Evolutionary conservation across 2,329 filamentous ascomycete species (phyloP).

Genomic region (Aureobasidium zeae): DNA sequence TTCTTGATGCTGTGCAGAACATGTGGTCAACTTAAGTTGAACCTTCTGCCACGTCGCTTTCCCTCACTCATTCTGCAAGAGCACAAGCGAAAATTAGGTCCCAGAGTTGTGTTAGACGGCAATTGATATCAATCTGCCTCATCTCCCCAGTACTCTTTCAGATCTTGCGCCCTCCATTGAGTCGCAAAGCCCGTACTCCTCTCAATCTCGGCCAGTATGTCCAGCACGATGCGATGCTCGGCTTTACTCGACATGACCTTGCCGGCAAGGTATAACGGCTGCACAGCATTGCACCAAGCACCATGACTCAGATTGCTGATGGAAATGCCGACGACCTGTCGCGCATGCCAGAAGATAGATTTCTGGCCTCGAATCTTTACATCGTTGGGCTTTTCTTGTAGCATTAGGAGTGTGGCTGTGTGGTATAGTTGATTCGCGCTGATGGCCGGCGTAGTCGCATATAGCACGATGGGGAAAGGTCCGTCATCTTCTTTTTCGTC

Average conservation of each 20-base stretch:
- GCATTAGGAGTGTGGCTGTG: conserved; percentile 44
- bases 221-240: conserved; percentile 39
- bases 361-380: conserved; percentile 27
- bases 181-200: conserved; percentile 46
- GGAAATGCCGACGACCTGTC: conserved; percentile 40
- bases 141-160: conserved; percentile 45
- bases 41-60: too few species aligned
- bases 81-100: too few species aligned
- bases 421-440: conserved; percentile 49
- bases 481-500: conserved; percentile 17
- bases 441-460: conserved; percentile 36
- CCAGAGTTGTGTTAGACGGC: too few species aligned
- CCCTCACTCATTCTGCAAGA: too few species aligned
- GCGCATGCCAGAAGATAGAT: conserved; percentile 41
- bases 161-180: conserved; percentile 44
- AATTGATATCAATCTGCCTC: conserved; percentile 6
- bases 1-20: too few species aligned
- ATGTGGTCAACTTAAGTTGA: too few species aligned
- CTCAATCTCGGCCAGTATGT: conserved; percentile 42
- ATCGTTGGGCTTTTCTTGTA: conserved; percentile 40
- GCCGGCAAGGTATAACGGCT: conserved; percentile 42
- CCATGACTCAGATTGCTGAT: conserved; percentile 38
- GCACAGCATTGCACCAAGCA: conserved; percentile 38
- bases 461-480: conserved; percentile 37
- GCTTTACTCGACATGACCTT: conserved; percentile 38